Conservation (phyloP, 2,329 filamentous ascomycete genomes). For the Thelonectria olida region DNA sequence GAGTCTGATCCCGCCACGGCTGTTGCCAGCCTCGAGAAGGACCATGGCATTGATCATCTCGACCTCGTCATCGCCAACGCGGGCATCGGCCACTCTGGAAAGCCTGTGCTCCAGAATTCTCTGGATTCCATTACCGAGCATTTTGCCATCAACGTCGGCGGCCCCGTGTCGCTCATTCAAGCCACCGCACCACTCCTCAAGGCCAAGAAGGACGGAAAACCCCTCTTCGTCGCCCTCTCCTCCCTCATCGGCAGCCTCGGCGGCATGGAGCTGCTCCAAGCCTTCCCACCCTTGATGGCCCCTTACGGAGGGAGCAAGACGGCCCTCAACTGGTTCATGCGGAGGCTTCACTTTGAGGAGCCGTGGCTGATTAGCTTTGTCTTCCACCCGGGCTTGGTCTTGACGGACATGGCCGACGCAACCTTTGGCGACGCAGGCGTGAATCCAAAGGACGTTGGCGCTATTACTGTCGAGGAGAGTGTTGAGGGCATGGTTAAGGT, state of each 20-base stretch:
- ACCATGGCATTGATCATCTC: neutral
- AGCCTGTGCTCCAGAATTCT: neutral
- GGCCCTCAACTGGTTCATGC: conserved; percentile 29
- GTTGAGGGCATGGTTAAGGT: neutral
- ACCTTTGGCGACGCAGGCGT: neutral
- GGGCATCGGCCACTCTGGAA: neutral
- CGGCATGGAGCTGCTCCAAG: neutral
- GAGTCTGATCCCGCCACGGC: neutral
- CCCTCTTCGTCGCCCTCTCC: conserved; percentile 5
- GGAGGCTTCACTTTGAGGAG: conserved; percentile 35
- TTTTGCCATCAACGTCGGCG: neutral
- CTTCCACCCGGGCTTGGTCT: conserved; percentile 23
- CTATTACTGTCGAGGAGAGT: conserved; percentile 3
- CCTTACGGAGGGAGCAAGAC: conserved; percentile 32
- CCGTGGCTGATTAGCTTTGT: conserved; percentile 32
- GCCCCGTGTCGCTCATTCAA: conserved; percentile 8
- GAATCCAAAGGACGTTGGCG: neutral
- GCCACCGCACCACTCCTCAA: conserved; percentile 13
- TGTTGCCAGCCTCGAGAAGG: neutral
- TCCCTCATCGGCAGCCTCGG: conserved; percentile 2
- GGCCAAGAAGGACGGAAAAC: neutral
- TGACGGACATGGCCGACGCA: neutral
- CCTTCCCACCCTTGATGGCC: conserved; percentile 5
- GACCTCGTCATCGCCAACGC: conserved; percentile 17
- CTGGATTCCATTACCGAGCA: neutral